Evolutionary conservation across 2,329 filamentous ascomycete species (phyloP), one percentile per base, ranked within the genome.

Genomic region (Talaromyces atroroseus): DNA sequence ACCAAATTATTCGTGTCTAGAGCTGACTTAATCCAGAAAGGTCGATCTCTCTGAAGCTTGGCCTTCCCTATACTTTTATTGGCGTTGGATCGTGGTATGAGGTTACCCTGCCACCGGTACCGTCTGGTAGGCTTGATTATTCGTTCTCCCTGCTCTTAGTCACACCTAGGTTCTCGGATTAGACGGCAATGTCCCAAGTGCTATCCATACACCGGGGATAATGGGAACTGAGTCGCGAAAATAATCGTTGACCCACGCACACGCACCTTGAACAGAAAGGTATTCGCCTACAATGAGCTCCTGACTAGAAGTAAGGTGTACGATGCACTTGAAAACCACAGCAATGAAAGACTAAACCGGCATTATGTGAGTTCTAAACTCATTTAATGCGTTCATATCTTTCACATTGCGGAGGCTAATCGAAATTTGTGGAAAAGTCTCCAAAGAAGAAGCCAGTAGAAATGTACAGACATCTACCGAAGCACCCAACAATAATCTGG

Each of bases 1-100:
- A 26, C 26, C 8, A 2, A 7, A 10, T 5, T 29, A 18, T 45
- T 20, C 6, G n/a, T 49, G 36, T 16, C 26, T 49, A 36, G 32
- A 42, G 16, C 16, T 32, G 24, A n/a, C 26, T 20, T 21, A 11
- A 48, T 59, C 36, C 59, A 77, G 68, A 83, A 83, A 71, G 78
- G 83, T 60, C 66, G 71, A 70, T 82, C 12, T 74, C 83, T 58
- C 76, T 77, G 61, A 67, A 71, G 54, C 63, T 79, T 1, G 66
- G 71, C 32, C 71, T 84, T 1, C 78, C 79, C 0, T 84, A 78
- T 67, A 84, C 82, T 5, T 70, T 81, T 62, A 76, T 84, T 50
- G 81, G 84, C 59, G 75, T 82, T 12, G 82, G 81, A n/a, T 82
- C 72, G 71, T 84, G 82, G 82, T 79, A 81, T 63, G 79, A 83